Percentiles rank a stretch among this genome's conserved stretches.
Evolutionary conservation across 2,329 filamentous ascomycete genomes (phyloP).

Genomic region (Neocucurbitaria cava): DNA sequence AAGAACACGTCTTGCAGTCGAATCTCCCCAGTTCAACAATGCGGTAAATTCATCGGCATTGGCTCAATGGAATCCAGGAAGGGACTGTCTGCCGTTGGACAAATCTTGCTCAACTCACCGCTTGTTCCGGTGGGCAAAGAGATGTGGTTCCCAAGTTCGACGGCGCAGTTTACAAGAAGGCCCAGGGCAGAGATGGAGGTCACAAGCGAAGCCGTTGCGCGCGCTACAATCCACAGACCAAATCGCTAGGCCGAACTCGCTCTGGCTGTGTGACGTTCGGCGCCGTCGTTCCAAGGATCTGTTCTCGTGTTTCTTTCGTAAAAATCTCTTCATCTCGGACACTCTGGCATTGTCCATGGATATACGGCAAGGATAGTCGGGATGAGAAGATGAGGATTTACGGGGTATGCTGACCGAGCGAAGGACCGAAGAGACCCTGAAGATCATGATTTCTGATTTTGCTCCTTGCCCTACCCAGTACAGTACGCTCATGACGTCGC

Average conservation of each 20-base stretch:
- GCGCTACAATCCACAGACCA: constrained; percentile 24
- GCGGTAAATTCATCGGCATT: too few species aligned
- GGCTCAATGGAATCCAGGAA: not conserved
- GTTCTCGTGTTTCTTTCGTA: constrained; percentile 13
- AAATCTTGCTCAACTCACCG: not conserved
- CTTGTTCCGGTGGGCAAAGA: constrained; percentile 2
- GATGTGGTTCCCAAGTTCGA: constrained; percentile 4
- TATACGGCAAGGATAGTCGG: not conserved
- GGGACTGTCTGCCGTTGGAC: not conserved
- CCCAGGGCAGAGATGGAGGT: constrained; percentile 5
- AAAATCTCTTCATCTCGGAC: constrained; percentile 16
- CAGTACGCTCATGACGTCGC: constrained; percentile 22
- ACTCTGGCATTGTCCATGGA: constrained; percentile 7
- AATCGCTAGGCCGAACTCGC: constrained; percentile 16
- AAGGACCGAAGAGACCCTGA: constrained; percentile 12
- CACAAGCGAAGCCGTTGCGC: constrained; percentile 19
- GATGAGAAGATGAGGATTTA: constrained; percentile 8
- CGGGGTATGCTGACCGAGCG: not conserved
- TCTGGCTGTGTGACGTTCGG: constrained; percentile 15
- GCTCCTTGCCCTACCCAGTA: constrained; percentile 15
- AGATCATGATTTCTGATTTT: constrained; percentile 23
- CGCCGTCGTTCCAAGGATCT: constrained; percentile 7
- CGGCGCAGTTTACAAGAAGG: constrained; percentile 1
- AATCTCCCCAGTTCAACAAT: not conserved
- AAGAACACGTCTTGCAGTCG: not conserved